Conservation (phyloP, 2,329 filamentous ascomycete genomes). For the Didymosphaeria variabile region DNA sequence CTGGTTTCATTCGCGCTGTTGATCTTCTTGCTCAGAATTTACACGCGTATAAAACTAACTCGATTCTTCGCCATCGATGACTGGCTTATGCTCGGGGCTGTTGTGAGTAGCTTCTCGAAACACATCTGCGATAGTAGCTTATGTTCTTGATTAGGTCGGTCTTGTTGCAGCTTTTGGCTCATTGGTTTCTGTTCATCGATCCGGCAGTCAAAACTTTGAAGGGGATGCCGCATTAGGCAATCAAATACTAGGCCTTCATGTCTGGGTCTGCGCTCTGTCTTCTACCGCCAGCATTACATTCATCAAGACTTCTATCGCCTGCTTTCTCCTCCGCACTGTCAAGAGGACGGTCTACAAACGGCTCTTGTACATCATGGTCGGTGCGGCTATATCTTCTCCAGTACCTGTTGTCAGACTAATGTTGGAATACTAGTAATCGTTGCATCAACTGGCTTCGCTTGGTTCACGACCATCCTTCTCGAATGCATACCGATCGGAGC, state of each 20-base stretch:
- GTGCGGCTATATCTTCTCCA: conserved; percentile 35
- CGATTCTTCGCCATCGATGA: conserved; percentile 62
- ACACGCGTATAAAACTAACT: conserved; percentile 57
- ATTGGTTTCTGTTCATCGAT: conserved; percentile 19
- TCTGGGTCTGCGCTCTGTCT: conserved; percentile 51
- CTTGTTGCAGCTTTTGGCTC: conserved; percentile 20
- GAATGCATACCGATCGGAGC: conserved; percentile 57
- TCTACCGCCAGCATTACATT: conserved; percentile 55
- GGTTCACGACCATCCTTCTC: conserved; percentile 56
- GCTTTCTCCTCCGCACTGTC: conserved; percentile 56
- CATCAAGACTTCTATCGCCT: conserved; percentile 58
- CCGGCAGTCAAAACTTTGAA: conserved; percentile 56
- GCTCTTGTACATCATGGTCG: conserved; percentile 53
- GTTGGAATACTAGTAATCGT: conserved; percentile 21
- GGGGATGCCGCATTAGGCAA: conserved; percentile 30
- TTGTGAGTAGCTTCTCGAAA: conserved; percentile 35
- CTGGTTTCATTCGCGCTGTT: conserved; percentile 54
- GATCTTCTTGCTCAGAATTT: conserved; percentile 53
- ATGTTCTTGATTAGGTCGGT: conserved; percentile 27
- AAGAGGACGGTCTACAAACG: conserved; percentile 47
- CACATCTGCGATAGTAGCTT: conserved; percentile 16
- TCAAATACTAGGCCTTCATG: conserved; percentile 47
- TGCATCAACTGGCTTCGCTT: conserved; percentile 51
- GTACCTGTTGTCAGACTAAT: conserved; percentile 3
- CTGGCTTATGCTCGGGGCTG: conserved; percentile 53